Base-by-base conservation (phyloP, 2,329 filamentous ascomycete genomes). In the Emericellopsis cladophorae region DNA sequence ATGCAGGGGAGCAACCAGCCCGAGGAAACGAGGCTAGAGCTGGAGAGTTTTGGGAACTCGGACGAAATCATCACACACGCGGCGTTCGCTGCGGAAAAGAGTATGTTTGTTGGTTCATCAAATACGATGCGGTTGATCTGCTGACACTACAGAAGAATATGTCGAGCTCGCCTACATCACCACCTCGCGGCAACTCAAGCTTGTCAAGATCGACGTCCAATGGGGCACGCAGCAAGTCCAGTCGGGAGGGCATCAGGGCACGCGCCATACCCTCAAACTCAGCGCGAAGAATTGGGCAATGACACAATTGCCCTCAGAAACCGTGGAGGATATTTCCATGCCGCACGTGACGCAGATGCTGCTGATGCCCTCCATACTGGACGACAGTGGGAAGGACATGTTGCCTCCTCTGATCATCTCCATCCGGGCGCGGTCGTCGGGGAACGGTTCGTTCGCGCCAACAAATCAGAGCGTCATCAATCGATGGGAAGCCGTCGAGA, bases 61-160 rank as follows among this genome's bases (percentile, higher is more conserved):
- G 79, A 87, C 46, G 81, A 87, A 47, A 58, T 85, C n/a, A 71
- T 90, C 39, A 87, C 85, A 1, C 87, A 93, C 61, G 85, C 85
- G 10, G 74, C 84, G 32, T 67, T 88, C 46, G 75, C 81, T 44
- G 76, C 83, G 4, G 84, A 89, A 42, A 85, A 80, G 59, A 78
- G 84, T 85, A 60, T 53, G 66, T 51, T 29, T 2, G 12, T 29
- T 12, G 5, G 7, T 24, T 15, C 5, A 11, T 7, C 9, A 4
- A 12, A 7, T 3, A 8, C 21, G 16, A 14, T 26, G 40, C 24
- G 41, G 43, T 16, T 41, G 8, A 11, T 36, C 42, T 24, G 21
- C 48, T 54, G 36, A 72, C 49, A n/a, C 31, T 4, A 54, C 48
- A 29, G 24, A 31, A 68, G 60, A 65, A 44, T 68, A 67, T 36